phyloP scores from a whole-genome alignment of 139 green algal genomes.

The Coelastrella sp. region DNA sequence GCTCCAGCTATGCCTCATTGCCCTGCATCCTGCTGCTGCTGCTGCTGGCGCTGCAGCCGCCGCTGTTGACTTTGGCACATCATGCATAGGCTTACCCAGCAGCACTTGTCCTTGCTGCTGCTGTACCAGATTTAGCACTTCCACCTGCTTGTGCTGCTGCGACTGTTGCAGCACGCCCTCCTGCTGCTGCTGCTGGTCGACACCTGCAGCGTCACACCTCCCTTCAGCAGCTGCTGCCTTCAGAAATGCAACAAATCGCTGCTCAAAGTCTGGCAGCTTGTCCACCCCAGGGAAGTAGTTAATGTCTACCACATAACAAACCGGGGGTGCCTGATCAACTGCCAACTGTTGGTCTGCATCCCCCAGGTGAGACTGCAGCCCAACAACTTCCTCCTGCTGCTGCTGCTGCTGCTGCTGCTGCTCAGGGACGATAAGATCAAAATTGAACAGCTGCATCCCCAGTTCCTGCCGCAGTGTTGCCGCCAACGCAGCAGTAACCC shows the following conservation, averaged over 20 bases:
- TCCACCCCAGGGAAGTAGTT: conserved; percentile 72
- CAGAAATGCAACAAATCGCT: conserved; percentile 65
- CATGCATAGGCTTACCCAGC: background rate
- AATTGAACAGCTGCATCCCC: conserved; percentile 89
- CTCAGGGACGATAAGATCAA: conserved; percentile 85
- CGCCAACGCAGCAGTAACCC: conserved; percentile 75
- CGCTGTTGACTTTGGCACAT: background rate
- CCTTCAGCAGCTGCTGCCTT: background rate
- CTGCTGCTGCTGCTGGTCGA: background rate
- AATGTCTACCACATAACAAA: conserved; percentile 71
- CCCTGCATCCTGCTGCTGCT: background rate
- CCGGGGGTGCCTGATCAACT: background rate
- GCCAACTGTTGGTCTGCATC: background rate
- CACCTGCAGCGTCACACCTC: background rate
- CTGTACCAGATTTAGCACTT: background rate
- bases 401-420: conserved; percentile 3
- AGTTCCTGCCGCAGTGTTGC: conserved; percentile 64
- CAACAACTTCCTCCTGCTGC: background rate
- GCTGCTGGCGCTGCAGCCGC: background rate
- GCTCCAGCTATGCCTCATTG: background rate
- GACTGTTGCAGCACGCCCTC: background rate
- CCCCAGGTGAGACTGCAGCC: background rate
- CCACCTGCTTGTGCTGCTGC: background rate
- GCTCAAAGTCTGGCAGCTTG: conserved; percentile 69
- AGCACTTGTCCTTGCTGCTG: background rate